Base-by-base conservation (phyloP, 768 basidiomycete species). In the Udeniomyces megalosporus region DNA sequence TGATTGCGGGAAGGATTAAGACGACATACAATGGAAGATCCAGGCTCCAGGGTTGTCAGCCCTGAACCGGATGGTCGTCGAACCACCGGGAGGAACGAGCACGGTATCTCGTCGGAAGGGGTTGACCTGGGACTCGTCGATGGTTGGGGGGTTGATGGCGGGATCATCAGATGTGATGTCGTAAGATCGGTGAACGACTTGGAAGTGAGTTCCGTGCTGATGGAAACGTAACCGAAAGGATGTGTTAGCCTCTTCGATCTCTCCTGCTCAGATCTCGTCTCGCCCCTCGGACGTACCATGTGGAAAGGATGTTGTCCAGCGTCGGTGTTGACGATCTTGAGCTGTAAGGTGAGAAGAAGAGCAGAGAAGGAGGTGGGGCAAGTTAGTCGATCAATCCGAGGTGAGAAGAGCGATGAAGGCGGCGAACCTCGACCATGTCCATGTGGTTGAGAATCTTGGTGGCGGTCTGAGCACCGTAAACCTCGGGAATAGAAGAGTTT, bases 31-130 rank as follows among this genome's bases (percentile, higher is more conserved):
- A 61, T 71, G 72, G 67, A 73, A 71, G 64, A 74, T 66, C 70
- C 88, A 92, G 8, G 80, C 83, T 12, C 93, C 93, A 0, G 93
- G 93, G 74, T 97, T 97, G 72, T 97, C 87, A 1, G 88, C 88
- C 51, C 84, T 75, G 68, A 91, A 73, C 24, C 89, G 82, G 49
- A 99, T 74, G 0, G 85, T 86, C 12, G 80, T 85, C 3, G 82
- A 82, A 22, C 79, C 74, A 24, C 65, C 55, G 12, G 62, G 59
- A 12, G 58, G 66, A 28, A 58, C 42, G 44, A 61, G 53, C 48
- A 61, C 76, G 0, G 89, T 92, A 73, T 99, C 93, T 45, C 93
- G 80, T n/a, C 89, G 82, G 69, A 92, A 81, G 2, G 92, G 93
- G 75, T 97, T 99, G 0, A 75, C 71, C 68, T 88, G 85, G 15